These are phyloP conservation scores for Aspergillus udagawae DNA, from an alignment of 2,329 filamentous ascomycete genomes.

Conservation along the genomic window DNA sequence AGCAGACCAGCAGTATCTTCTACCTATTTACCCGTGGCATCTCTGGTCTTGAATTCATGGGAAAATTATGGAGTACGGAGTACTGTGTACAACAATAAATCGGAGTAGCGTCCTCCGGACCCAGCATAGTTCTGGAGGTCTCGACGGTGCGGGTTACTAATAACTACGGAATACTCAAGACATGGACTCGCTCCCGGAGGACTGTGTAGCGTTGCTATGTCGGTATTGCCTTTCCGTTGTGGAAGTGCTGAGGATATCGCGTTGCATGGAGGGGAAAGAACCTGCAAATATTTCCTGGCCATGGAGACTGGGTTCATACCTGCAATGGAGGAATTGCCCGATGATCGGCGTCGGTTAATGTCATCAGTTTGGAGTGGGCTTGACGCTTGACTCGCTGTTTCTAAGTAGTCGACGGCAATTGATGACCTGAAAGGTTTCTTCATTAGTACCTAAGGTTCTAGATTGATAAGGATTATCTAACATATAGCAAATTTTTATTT, in stretches of 20 bases:
- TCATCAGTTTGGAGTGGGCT: not conserved
- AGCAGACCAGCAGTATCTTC: not conserved
- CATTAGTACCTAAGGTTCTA: not conserved
- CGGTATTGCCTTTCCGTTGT: not conserved
- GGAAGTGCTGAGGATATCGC: not conserved
- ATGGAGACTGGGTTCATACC: not conserved
- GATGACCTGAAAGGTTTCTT: too few species aligned
- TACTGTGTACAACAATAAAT: not conserved
- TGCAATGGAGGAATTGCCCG: not conserved
- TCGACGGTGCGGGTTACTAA: not conserved
- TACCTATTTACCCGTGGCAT: not conserved
- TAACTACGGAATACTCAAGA: not conserved
- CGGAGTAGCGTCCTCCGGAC: slow-evolving; percentile 6
- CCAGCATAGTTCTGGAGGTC: not conserved
- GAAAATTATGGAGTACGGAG: not conserved
- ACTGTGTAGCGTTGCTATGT: not conserved
- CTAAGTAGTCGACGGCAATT: not conserved
- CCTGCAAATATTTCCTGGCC: too few species aligned
- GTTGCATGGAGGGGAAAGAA: not conserved
- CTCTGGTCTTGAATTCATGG: slow-evolving; percentile 2
- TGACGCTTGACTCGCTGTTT: too few species aligned
- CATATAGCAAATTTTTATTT: not conserved
- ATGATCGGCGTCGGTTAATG: not conserved
- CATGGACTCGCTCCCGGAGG: too few species aligned
- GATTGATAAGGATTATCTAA: not conserved